Conservation (phyloP, 805 yeast species). For the Ogataea allantospora region DNA sequence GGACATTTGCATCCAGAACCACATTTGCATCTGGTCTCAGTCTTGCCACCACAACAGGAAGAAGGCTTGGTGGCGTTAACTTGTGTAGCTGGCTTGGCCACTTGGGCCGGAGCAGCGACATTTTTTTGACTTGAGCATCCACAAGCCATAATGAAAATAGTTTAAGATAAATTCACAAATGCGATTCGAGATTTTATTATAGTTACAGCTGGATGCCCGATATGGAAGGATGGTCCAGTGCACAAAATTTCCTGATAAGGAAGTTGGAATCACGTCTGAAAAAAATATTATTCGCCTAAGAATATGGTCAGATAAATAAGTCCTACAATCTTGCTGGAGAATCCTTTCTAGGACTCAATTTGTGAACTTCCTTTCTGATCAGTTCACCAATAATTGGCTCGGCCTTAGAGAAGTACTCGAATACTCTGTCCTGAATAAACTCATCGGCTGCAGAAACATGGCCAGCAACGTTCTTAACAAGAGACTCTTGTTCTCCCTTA, state of each 20-base stretch:
- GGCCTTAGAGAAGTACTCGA: constrained; percentile 74
- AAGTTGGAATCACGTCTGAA: constrained; percentile 7
- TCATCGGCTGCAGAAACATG: constrained; percentile 72
- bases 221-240: constrained; percentile 16
- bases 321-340: constrained; percentile 29
- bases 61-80: constrained; percentile 9
- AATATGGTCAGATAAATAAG: neutral
- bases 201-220: constrained; percentile 1
- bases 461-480: constrained; percentile 79
- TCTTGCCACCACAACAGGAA: constrained; percentile 29
- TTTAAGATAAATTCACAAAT: neutral
- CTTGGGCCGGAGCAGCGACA: constrained; percentile 2
- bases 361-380: constrained; percentile 62
- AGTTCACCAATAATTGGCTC: constrained; percentile 63
- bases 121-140: constrained; percentile 17
- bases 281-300: neutral
- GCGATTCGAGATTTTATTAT: constrained; percentile 3
- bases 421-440: constrained; percentile 73
- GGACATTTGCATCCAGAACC: constrained; percentile 38
- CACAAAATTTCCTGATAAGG: constrained; percentile 11
- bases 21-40: constrained; percentile 31
- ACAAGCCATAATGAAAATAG: constrained; percentile 22
- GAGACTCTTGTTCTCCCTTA: constrained; percentile 78
- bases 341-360: constrained; percentile 45
- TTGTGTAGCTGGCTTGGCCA: neutral